Evolutionary conservation across 2,329 filamentous ascomycete species (phyloP).

Genomic region (Epichloe baconii): DNA sequence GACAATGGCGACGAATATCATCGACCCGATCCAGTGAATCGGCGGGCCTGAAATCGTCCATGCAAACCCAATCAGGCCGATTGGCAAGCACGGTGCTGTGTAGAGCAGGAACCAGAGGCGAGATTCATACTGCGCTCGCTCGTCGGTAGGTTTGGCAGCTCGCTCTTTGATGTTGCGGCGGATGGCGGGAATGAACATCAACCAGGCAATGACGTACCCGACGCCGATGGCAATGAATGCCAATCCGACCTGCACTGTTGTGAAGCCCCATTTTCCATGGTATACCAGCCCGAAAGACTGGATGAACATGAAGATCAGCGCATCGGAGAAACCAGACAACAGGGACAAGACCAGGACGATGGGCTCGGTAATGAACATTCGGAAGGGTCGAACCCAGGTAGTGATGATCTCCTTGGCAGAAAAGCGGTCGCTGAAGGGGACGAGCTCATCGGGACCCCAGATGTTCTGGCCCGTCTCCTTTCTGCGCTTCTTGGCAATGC

Average conservation of each 20-base stretch:
- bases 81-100: slow-evolving; percentile 44
- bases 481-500: slow-evolving; percentile 62
- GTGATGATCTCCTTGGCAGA: slow-evolving; percentile 40
- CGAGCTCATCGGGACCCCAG: slow-evolving; percentile 61
- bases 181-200: slow-evolving; percentile 45
- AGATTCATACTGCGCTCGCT: slow-evolving; percentile 54
- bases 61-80: slow-evolving; percentile 58
- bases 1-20: slow-evolving; percentile 51
- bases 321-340: slow-evolving; percentile 59
- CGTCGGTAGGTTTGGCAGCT: slow-evolving; percentile 35
- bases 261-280: slow-evolving; percentile 48
- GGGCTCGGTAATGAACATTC: slow-evolving; percentile 61
- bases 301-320: slow-evolving; percentile 67
- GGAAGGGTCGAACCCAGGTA: slow-evolving; percentile 53
- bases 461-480: slow-evolving; percentile 45
- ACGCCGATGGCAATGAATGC: slow-evolving; percentile 53
- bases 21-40: slow-evolving; percentile 54
- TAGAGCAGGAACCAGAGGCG: slow-evolving; percentile 54
- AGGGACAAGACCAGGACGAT: slow-evolving; percentile 60
- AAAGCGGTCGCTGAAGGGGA: slow-evolving; percentile 45
- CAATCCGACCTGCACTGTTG: slow-evolving; percentile 41
- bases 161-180: slow-evolving; percentile 38
- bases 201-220: slow-evolving; percentile 51
- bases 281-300: slow-evolving; percentile 59
- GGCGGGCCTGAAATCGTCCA: slow-evolving; percentile 52